Base-by-base conservation (phyloP, 2,329 filamentous ascomycete genomes). In the Neonectria punicea region DNA sequence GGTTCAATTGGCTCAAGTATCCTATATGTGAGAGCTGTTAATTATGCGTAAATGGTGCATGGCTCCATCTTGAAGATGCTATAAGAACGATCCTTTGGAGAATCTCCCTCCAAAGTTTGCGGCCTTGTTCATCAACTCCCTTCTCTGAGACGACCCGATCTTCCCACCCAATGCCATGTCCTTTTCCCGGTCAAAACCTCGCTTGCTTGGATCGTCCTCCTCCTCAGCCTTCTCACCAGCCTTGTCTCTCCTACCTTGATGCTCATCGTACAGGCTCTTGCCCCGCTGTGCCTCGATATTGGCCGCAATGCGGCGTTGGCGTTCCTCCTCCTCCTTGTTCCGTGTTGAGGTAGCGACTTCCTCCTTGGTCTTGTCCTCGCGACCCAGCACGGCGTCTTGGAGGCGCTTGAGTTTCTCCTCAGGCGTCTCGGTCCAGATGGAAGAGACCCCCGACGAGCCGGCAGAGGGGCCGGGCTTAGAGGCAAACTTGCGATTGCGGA, bases 371-470 rank as follows among this genome's bases (percentile, higher is more conserved):
- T 84, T 79, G 28, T 81, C 80, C 18, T 81, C 81, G 3, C 94
- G 88, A 0, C 94, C 94, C 71, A 98, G 86, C 11, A 97, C 92
- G 58, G 96, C 89, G 76, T 97, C 90, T 72, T 92, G 90, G 22
- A 98, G 80, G 43, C 93, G 86, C 78, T 91, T 90, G 63, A 92
- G 88, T 78, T 97, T 97, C 80, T 98, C 88, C 76, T 95, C 92
- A 0, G 93, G 92, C 9, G 93, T 97, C 79, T 98, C 95, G 1
- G 93, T 94, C 95, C 95, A 98, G 47, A 95, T 89, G 22, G 88
- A 89, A 74, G 87, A 86, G 50, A 93, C 85, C 5, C 77, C 79
- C 10, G 73, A 67, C 10, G 70, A 71, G 10, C 72, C 66, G 0
- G 71, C 58, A 1, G 77, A 73, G 4, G 77, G 75, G 3, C 81